phyloP scores from a whole-genome alignment of 108 stramenopile species.

The Nannochloropsis salina region DNA sequence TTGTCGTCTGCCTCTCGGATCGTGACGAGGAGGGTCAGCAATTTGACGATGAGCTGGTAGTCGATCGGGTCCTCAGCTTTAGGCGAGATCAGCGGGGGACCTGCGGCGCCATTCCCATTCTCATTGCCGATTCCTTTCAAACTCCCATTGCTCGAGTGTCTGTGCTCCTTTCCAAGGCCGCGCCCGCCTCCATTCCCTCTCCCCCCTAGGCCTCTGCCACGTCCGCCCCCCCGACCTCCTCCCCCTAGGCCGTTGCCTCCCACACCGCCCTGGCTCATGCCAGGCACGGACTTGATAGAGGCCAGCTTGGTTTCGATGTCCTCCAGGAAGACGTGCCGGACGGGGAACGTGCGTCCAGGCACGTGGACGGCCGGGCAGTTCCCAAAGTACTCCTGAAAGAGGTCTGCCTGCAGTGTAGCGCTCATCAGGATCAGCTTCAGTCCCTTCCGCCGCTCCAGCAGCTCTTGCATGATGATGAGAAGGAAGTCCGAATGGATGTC shows the following conservation, averaged over 20 bases:
- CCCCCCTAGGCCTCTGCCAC: not conserved
- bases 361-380: slow-evolving; percentile 30
- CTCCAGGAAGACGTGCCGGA: not conserved
- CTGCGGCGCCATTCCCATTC: not conserved
- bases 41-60: slow-evolving; percentile 22
- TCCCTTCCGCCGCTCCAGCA: slow-evolving; percentile 38
- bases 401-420: slow-evolving; percentile 72
- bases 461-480: slow-evolving; percentile 56
- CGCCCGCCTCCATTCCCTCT: not conserved
- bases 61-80: slow-evolving; percentile 22
- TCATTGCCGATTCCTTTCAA: not conserved
- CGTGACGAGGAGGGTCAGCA: slow-evolving; percentile 12
- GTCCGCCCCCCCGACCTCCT: not conserved
- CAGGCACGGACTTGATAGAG: not conserved
- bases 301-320: slow-evolving; percentile 22
- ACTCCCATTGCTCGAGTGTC: not conserved
- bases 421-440: slow-evolving; percentile 66
- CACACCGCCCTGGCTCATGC: not conserved
- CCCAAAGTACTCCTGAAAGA: slow-evolving; percentile 71
- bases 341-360: slow-evolving; percentile 35
- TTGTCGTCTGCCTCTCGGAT: slow-evolving; percentile 21
- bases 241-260: not conserved
- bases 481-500: slow-evolving; percentile 66
- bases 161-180: not conserved
- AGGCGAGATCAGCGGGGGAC: not conserved